Percentiles rank a stretch among this genome's conserved stretches.
These are phyloP conservation scores for Daldinia eschscholtzii DNA, from an alignment of 2,329 filamentous ascomycete species.

Conservation along the genomic window DNA sequence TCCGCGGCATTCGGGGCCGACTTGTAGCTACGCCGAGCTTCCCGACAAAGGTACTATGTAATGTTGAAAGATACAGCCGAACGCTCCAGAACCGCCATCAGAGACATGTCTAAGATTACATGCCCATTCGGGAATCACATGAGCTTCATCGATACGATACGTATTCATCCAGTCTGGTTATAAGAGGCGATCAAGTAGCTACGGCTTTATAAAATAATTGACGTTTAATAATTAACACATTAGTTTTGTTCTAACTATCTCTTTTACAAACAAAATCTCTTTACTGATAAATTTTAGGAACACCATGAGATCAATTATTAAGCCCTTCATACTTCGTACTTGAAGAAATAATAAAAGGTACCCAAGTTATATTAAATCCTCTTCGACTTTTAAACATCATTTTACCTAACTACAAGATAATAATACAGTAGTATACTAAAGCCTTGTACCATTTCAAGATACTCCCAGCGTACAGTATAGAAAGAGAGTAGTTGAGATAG, in stretches of 20 bases:
- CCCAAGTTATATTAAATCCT: background rate
- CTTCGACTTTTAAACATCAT: background rate
- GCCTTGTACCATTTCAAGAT: background rate
- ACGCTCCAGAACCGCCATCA: background rate
- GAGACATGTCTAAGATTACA: constrained; percentile 1
- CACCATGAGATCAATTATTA: no score
- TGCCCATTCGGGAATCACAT: no score
- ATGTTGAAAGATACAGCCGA: background rate
- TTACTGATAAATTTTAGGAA: no score
- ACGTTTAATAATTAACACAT: no score
- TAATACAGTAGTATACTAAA: background rate
- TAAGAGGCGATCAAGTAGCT: no score
- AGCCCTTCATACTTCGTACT: no score
- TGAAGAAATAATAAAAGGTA: no score
- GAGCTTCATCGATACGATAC: no score
- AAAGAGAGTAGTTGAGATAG: background rate
- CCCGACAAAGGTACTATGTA: background rate
- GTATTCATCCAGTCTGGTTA: no score
- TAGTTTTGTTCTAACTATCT: no score
- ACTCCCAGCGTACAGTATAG: background rate
- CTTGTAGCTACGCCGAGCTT: background rate
- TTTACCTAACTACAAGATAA: background rate
- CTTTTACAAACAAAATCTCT: no score
- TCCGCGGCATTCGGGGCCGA: constrained; percentile 20
- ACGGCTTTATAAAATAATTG: no score